phyloP scores from a whole-genome alignment of 2,329 filamentous ascomycete genomes.

The Fusarium compactum region DNA sequence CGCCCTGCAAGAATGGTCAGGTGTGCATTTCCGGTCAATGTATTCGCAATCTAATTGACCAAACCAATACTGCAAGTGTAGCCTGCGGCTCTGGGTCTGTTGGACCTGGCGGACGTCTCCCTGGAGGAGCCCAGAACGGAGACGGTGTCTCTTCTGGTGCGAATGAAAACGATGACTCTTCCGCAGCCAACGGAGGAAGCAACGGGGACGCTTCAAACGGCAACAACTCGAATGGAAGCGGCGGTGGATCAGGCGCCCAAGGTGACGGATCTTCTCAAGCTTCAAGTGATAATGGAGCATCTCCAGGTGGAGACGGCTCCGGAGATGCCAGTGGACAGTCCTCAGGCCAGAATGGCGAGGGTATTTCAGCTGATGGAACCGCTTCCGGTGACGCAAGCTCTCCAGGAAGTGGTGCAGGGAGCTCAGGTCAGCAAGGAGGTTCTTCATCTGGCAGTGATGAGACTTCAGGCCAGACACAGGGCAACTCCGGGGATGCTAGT shows the following conservation, averaged over 20 bases:
- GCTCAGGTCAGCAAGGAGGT: not conserved
- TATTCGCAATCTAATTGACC: constrained; percentile 14
- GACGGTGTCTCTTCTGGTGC: not conserved
- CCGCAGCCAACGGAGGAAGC: not conserved
- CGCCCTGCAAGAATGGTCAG: constrained; percentile 11
- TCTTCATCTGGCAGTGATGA: not conserved
- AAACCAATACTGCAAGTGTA: not conserved
- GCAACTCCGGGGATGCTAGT: not conserved
- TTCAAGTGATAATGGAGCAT: not conserved
- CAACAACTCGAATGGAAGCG: not conserved
- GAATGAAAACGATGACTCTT: not conserved
- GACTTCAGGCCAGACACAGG: not conserved
- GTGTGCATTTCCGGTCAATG: constrained; percentile 31
- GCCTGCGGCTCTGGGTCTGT: constrained; percentile 22
- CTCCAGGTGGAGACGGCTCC: not conserved
- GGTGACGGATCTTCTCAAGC: not conserved
- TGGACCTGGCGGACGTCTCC: constrained; percentile 25
- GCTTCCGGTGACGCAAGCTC: not conserved
- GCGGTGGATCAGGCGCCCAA: not conserved
- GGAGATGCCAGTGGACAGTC: not conserved
- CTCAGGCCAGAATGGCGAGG: not conserved
- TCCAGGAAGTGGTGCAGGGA: not conserved
- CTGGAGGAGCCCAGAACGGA: not conserved
- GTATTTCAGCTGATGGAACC: not conserved
- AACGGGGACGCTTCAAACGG: not conserved